phyloP scores from a whole-genome alignment of 2,329 filamentous ascomycete genomes.

The Apiospora malaysiana region DNA sequence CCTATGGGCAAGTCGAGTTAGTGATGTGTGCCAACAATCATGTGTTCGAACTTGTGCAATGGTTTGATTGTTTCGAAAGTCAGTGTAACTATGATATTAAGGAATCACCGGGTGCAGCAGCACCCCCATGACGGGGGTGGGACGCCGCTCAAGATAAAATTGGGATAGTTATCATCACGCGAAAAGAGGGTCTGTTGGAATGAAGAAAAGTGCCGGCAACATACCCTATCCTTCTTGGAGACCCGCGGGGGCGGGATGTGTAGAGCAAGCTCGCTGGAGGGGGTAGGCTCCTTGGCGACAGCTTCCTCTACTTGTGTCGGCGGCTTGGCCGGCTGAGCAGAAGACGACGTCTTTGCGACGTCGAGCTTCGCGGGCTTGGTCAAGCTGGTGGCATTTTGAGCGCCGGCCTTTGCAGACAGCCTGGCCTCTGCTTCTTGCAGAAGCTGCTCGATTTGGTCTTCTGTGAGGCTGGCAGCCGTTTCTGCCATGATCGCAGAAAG shows the following conservation, averaged over 20 bases:
- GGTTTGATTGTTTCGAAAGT: constrained; percentile 43
- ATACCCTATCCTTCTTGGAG: constrained; percentile 41
- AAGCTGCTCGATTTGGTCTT: constrained; percentile 68
- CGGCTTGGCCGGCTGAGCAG: constrained; percentile 18
- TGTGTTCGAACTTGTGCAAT: constrained; percentile 21
- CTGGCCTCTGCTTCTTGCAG: constrained; percentile 68
- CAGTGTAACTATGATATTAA: constrained; percentile 77
- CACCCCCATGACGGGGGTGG: constrained; percentile 44
- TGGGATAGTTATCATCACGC: constrained; percentile 78
- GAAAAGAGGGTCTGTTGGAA: constrained; percentile 38
- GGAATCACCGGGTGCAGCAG: constrained; percentile 68
- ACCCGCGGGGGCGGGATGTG: constrained; percentile 35
- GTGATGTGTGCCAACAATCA: neutral
- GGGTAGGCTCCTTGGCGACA: constrained; percentile 23
- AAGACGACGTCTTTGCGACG: constrained; percentile 27
- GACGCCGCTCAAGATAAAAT: constrained; percentile 62
- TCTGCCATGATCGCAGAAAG: constrained; percentile 32
- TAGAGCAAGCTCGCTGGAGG: constrained; percentile 34
- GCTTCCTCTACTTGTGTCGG: neutral
- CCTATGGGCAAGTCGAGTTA: constrained; percentile 34
- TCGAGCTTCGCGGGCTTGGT: constrained; percentile 37
- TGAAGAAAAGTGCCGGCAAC: constrained; percentile 25
- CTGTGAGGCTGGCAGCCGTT: constrained; percentile 55
- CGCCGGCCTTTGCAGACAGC: constrained; percentile 44
- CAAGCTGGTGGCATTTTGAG: constrained; percentile 36